These are phyloP conservation scores for Steccherinum ochraceum DNA, from an alignment of 768 basidiomycete species.

Conservation along the genomic window DNA sequence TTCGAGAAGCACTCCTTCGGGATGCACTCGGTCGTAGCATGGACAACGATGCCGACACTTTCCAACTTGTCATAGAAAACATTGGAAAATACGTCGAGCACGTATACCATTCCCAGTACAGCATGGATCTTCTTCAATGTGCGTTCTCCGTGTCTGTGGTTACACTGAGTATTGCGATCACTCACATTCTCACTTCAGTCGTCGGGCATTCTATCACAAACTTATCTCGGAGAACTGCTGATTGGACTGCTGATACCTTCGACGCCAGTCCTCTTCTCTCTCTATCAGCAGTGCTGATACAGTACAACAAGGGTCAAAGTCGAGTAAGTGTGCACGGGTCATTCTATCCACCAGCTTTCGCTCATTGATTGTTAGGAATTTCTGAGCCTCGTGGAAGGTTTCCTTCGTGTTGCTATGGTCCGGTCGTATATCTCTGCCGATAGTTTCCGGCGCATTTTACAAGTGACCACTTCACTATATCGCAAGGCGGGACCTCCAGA, in stretches of 20 bases:
- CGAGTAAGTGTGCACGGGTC: slow-evolving; percentile 33
- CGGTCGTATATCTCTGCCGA: slow-evolving; percentile 40
- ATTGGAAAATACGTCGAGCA: slow-evolving; percentile 49
- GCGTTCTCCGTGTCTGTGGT: slow-evolving; percentile 16
- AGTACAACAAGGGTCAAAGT: slow-evolving; percentile 52
- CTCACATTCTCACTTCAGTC: slow-evolving; percentile 30
- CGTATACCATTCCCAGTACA: slow-evolving; percentile 50
- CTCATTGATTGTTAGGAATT: slow-evolving; percentile 40
- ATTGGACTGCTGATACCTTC: slow-evolving; percentile 40
- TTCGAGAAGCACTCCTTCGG: slow-evolving; percentile 39
- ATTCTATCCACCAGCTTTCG: not conserved
- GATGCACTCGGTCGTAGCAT: slow-evolving; percentile 43
- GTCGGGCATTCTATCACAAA: slow-evolving; percentile 47
- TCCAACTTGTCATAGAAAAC: slow-evolving; percentile 53
- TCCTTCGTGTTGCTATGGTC: slow-evolving; percentile 47
- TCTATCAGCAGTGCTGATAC: slow-evolving; percentile 45
- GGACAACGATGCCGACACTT: slow-evolving; percentile 44
- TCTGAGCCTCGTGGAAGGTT: slow-evolving; percentile 48
- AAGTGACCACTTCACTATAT: slow-evolving; percentile 38
- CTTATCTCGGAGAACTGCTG: slow-evolving; percentile 52
- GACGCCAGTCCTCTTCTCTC: slow-evolving; percentile 53
- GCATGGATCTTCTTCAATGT: slow-evolving; percentile 51
- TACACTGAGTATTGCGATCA: not conserved
- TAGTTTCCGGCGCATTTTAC: slow-evolving; percentile 41
- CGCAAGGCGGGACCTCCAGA: slow-evolving; percentile 24